Evolutionary conservation across 768 basidiomycete species (phyloP).

Genomic region (Collybiopsis luxurians): DNA sequence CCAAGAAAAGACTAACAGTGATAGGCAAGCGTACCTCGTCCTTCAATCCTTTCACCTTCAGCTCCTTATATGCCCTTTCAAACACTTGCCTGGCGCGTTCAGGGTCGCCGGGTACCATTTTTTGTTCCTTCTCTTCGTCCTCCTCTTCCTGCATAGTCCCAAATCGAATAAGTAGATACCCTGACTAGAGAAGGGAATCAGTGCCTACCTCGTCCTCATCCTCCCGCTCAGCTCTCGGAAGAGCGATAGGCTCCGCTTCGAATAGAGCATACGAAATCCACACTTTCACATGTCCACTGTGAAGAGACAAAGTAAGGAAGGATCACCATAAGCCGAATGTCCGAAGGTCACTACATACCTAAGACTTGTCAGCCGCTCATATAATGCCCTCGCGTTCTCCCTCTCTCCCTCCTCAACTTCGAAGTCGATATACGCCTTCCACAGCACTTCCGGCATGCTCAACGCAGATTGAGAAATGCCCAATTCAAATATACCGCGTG

Average conservation of each 20-base stretch:
- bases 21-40: slow-evolving; percentile 63
- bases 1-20: slow-evolving; percentile 5
- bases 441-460: slow-evolving; percentile 92
- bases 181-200: too few species aligned
- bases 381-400: slow-evolving; percentile 76
- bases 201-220: slow-evolving; percentile 43
- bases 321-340: too few species aligned
- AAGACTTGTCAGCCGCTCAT: slow-evolving; percentile 72
- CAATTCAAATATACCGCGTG: slow-evolving; percentile 92
- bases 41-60: slow-evolving; percentile 79
- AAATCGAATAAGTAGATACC: too few species aligned
- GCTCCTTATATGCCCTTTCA: slow-evolving; percentile 82
- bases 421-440: slow-evolving; percentile 97
- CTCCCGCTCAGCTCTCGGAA: slow-evolving; percentile 62
- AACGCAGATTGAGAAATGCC: slow-evolving; percentile 79
- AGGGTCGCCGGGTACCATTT: slow-evolving; percentile 71
- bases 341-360: too few species aligned
- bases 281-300: slow-evolving; percentile 94
- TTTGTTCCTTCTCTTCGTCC: slow-evolving; percentile 57
- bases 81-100: slow-evolving; percentile 75
- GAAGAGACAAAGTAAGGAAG: too few species aligned
- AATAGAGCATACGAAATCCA: slow-evolving; percentile 96
- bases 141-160: slow-evolving; percentile 49
- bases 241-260: slow-evolving; percentile 74
- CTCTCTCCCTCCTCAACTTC: slow-evolving; percentile 94